These are phyloP conservation scores for Neurospora sp. DNA, from an alignment of 2,329 filamentous ascomycete genomes.

Conservation along the genomic window DNA sequence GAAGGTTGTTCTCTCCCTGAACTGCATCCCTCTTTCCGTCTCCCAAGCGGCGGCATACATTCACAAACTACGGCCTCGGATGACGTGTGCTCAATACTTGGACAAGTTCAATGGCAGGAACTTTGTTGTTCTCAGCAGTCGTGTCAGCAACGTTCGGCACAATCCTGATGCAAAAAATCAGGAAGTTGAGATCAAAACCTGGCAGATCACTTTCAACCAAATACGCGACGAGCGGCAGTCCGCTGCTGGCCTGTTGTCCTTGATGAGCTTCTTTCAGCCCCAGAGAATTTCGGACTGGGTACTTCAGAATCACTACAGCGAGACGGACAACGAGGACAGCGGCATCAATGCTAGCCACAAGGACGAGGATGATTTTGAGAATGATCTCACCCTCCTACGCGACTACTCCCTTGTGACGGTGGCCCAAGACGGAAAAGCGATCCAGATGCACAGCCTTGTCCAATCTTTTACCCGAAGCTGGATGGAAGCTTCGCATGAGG, in stretches of 20 bases:
- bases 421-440: neutral
- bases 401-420: neutral
- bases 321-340: neutral
- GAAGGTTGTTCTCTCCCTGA: neutral
- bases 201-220: neutral
- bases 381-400: neutral
- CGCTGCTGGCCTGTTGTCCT: neutral
- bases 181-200: neutral
- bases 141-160: fast-evolving
- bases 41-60: neutral
- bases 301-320: neutral
- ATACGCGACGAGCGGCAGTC: neutral
- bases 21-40: neutral
- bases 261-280: neutral
- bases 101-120: neutral
- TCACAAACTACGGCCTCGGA: neutral
- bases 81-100: neutral
- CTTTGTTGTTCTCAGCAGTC: neutral
- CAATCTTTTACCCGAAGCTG: neutral
- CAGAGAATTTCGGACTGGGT: neutral
- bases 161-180: neutral
- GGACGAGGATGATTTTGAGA: neutral
- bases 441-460: neutral
- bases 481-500: neutral
- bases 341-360: fast-evolving